A percentile compares a stretch with the other conserved stretches of the same genome.
Evolutionary conservation across 805 yeast species (phyloP).

Genomic region (Kluyveromyces starmeri): DNA sequence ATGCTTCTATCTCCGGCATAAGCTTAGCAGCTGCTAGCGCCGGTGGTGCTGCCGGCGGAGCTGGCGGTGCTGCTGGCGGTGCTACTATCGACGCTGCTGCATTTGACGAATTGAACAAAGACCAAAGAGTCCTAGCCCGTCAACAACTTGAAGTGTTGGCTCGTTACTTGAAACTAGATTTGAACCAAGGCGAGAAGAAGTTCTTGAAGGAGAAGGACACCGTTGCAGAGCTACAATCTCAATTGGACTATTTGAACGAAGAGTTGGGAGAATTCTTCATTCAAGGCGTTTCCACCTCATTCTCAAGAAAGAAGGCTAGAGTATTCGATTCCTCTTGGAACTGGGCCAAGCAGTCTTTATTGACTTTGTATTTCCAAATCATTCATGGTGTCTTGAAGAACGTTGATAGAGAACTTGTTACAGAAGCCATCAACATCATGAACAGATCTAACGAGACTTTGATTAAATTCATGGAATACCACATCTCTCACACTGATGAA

Average conservation of each 20-base stretch:
- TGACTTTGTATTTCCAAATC: slow-evolving; percentile 89
- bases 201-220: slow-evolving; percentile 73
- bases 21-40: slow-evolving; percentile 59
- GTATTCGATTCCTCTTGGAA: slow-evolving; percentile 98
- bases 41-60: slow-evolving; percentile 39
- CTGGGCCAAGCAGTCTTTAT: slow-evolving; percentile 98
- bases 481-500: slow-evolving; percentile 50
- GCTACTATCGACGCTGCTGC: slow-evolving; percentile 94
- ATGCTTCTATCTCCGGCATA: slow-evolving; percentile 76
- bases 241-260: slow-evolving; percentile 64
- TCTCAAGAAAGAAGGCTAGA: slow-evolving; percentile 89
- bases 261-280: slow-evolving; percentile 93
- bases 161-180: slow-evolving; percentile 85
- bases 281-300: slow-evolving; percentile 80
- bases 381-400: slow-evolving; percentile 87
- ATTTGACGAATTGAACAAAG: slow-evolving; percentile 55
- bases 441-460: slow-evolving; percentile 91
- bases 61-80: slow-evolving; percentile 60
- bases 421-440: slow-evolving; percentile 95
- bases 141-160: slow-evolving; percentile 81
- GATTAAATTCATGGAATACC: slow-evolving; percentile 94
- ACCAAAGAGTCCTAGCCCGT: slow-evolving; percentile 40
- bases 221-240: slow-evolving; percentile 71
- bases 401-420: slow-evolving; percentile 91
- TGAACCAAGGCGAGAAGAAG: slow-evolving; percentile 83